Percentiles rank a stretch among this genome's conserved stretches.
phyloP scores from a whole-genome alignment of 441 rosid genomes.

The Euphorbia schlechtendalii region DNA sequence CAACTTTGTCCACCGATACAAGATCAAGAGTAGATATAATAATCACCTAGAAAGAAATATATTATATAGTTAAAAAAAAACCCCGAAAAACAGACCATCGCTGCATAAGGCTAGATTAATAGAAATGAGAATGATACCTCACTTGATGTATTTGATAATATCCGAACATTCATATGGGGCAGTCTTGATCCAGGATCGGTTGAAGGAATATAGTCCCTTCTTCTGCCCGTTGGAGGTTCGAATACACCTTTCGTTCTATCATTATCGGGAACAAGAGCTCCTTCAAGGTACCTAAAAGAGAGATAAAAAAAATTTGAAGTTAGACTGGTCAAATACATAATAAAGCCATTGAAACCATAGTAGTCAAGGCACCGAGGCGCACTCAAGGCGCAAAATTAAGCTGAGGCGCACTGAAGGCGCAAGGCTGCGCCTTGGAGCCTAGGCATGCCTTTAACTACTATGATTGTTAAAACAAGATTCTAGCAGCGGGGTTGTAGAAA shows the following conservation, averaged over 20 bases:
- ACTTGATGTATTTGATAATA: slow-evolving; percentile 33
- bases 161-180: slow-evolving; percentile 65
- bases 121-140: slow-evolving; percentile 28
- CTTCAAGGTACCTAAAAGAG: slow-evolving; percentile 57
- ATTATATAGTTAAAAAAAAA: not conserved
- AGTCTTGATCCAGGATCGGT: slow-evolving; percentile 82
- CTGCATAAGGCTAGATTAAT: not conserved
- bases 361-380: no score
- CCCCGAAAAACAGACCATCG: not conserved
- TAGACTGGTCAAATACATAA: no score
- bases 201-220: slow-evolving; percentile 80
- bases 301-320: not conserved
- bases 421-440: no score
- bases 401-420: no score
- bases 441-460: no score
- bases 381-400: no score
- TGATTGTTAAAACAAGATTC: no score
- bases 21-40: slow-evolving; percentile 67
- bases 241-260: slow-evolving; percentile 20
- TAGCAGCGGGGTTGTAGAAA: not conserved
- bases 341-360: no score
- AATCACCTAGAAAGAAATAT: slow-evolving; percentile 29
- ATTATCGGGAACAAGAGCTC: slow-evolving; percentile 66
- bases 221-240: slow-evolving; percentile 55
- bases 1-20: slow-evolving; percentile 50